Evolutionary conservation across 148 eudicot genomes (phyloP).

Genomic region (Nepenthes gracilis): DNA sequence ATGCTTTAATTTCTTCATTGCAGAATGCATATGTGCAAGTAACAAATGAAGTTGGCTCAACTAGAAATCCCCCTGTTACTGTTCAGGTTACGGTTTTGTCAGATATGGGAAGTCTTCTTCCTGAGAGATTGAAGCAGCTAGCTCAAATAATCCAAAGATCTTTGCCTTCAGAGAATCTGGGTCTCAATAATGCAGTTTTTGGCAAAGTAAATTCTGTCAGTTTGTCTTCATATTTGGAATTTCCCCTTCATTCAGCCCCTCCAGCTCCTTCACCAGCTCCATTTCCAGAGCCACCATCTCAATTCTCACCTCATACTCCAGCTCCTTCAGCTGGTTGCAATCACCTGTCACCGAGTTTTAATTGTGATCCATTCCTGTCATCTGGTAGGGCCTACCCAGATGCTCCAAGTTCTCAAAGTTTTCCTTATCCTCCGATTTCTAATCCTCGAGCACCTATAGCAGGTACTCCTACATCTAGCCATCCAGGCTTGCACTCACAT

Average conservation of each 20-base stretch:
- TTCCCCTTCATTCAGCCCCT: slow-evolving; percentile 21
- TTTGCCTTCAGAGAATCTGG: slow-evolving; percentile 35
- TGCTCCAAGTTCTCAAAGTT: background rate
- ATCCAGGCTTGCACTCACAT: too few relatives aligned
- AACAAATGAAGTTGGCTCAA: slow-evolving; percentile 43
- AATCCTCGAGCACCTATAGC: background rate
- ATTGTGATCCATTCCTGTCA: slow-evolving; percentile 12
- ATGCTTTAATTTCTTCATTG: slow-evolving; percentile 2
- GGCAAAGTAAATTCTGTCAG: slow-evolving; percentile 55
- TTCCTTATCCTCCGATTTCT: too few relatives aligned
- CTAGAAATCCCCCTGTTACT: slow-evolving; percentile 35
- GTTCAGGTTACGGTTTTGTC: slow-evolving; percentile 44
- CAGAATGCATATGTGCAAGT: slow-evolving; percentile 48
- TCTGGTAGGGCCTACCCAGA: background rate
- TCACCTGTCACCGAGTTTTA: slow-evolving; percentile 7
- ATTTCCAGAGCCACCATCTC: slow-evolving; percentile 9
- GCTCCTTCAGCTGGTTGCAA: slow-evolving; percentile 9
- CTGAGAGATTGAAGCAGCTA: slow-evolving; percentile 50
- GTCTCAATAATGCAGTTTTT: slow-evolving; percentile 46
- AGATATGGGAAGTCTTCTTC: slow-evolving; percentile 22
- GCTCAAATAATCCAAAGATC: slow-evolving; percentile 39
- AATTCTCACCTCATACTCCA: slow-evolving; percentile 12
- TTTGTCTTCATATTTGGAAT: slow-evolving; percentile 34
- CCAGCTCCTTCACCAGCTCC: slow-evolving; percentile 40
- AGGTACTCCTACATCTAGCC: too few relatives aligned